Evolutionary conservation across 176 grass and related monocot genomes (phyloP).

Genomic region (Areca catechu): DNA sequence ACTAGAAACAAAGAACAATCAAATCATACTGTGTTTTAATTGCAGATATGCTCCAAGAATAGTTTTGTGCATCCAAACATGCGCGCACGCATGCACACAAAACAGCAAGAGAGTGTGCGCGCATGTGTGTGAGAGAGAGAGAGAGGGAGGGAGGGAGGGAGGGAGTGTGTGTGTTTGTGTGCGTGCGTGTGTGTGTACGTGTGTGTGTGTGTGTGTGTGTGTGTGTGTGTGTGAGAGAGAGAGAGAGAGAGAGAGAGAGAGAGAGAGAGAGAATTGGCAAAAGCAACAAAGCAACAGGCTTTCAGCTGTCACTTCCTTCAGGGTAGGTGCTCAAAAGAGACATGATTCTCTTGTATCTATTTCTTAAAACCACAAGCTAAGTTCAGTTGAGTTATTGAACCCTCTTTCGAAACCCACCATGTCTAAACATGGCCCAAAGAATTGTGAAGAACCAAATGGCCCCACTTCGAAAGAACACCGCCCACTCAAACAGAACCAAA

Average conservation of each 20-base stretch:
- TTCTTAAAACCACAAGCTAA: background rate
- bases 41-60: background rate
- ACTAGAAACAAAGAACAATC: background rate
- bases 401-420: conserved; percentile 1
- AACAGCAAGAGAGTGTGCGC: too few relatives aligned
- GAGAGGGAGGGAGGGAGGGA: background rate
- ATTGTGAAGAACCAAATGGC: too few relatives aligned
- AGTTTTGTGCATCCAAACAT: background rate
- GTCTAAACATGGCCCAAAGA: conserved; percentile 2
- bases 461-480: conserved; percentile 40
- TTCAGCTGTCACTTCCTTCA: conserved; percentile 5
- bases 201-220: too few relatives aligned
- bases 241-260: background rate
- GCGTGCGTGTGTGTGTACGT: too few relatives aligned
- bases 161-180: too few relatives aligned
- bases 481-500: conserved; percentile 26
- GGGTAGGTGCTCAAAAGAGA: background rate
- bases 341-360: background rate
- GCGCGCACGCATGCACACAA: too few relatives aligned
- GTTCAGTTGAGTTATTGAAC: background rate
- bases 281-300: background rate
- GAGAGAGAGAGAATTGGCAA: background rate
- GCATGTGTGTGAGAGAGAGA: too few relatives aligned
- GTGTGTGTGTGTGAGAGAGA: too few relatives aligned
- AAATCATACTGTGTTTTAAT: background rate